Percentiles rank a stretch among this genome's conserved stretches.
Conservation (phyloP, 2,329 filamentous ascomycete genomes). For the Penicillium palitans region DNA sequence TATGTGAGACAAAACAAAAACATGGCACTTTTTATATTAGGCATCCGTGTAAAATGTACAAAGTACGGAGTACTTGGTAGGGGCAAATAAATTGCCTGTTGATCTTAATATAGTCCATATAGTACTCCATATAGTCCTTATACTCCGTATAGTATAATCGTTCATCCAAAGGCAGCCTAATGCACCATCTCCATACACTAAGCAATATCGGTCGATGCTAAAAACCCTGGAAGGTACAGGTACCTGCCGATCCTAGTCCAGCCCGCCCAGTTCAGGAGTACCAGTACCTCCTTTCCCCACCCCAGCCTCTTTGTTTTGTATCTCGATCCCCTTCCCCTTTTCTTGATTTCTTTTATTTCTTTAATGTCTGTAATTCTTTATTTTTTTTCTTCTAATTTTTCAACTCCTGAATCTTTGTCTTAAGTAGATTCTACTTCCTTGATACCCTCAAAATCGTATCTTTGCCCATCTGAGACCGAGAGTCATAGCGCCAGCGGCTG, state of each 20-base stretch:
- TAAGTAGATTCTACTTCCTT: background rate
- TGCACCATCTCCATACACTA: background rate
- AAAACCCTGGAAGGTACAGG: background rate
- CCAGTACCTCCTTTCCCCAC: slow-evolving; percentile 15
- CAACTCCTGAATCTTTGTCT: background rate
- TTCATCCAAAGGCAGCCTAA: background rate
- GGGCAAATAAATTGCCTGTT: background rate
- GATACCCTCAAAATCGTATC: background rate
- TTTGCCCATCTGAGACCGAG: background rate
- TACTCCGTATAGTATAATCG: too few relatives aligned
- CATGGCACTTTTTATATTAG: background rate
- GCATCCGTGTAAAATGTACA: background rate
- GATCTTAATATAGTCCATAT: background rate
- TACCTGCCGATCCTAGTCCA: slow-evolving; percentile 9
- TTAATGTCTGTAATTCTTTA: background rate
- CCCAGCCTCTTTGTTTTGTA: slow-evolving; percentile 20
- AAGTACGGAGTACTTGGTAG: background rate
- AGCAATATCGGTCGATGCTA: background rate
- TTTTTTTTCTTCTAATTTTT: background rate
- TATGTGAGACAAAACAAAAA: background rate
- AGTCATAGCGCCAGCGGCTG: slow-evolving; percentile 7
- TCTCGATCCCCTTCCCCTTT: background rate
- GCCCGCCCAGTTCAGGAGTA: background rate
- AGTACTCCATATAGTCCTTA: background rate
- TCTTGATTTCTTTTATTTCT: background rate